Base-by-base conservation (phyloP, 345 rosid genomes). In the Schrenkiella parvula region DNA sequence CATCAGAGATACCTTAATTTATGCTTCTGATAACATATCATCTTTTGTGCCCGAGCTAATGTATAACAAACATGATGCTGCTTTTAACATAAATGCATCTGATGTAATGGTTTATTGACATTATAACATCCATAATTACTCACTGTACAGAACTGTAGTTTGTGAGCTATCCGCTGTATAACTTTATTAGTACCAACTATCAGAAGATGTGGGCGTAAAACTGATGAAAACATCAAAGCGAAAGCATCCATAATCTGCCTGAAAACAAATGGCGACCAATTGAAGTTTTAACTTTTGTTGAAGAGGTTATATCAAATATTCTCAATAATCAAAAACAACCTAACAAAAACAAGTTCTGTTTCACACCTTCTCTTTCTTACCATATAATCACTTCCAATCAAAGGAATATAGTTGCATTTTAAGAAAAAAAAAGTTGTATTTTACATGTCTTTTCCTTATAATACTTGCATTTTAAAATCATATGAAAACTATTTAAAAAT, bases 51-150 rank as follows among this genome's bases (percentile, higher is more conserved):
- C 13, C 39, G 10, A 35, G 2, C 13, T 35, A 9, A 35, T 35
- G 13, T 34, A 35, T 11, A 10, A 35, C 4, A 35, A 10, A 32
- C 35, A 7, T 32, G 10, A 32, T 32, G 37, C 37, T n/a, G n/a
- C n/a, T n/a, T n/a, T n/a, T n/a, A n/a, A n/a, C n/a, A n/a, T n/a
- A n/a, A n/a, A n/a, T n/a, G n/a, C n/a, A n/a, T n/a, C n/a, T n/a
- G n/a, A n/a, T n/a, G n/a, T n/a, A n/a, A n/a, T 32, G 32, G 35
- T 32, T 32, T 6, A 32, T 32, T 85, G 50, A 86, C 88, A 67
- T 89, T 88, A 79, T 89, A 86, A 60, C 88, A 79, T 64, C 89
- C 90, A 64, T 84, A 89, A 57, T 88, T 92, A 70, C 88, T 89
- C 84, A 55, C 73, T 18, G 85, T 89, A 71, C 93, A 92, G 7